Base-by-base conservation (phyloP, 257 asterid species). In the Pogostemon cablin region DNA sequence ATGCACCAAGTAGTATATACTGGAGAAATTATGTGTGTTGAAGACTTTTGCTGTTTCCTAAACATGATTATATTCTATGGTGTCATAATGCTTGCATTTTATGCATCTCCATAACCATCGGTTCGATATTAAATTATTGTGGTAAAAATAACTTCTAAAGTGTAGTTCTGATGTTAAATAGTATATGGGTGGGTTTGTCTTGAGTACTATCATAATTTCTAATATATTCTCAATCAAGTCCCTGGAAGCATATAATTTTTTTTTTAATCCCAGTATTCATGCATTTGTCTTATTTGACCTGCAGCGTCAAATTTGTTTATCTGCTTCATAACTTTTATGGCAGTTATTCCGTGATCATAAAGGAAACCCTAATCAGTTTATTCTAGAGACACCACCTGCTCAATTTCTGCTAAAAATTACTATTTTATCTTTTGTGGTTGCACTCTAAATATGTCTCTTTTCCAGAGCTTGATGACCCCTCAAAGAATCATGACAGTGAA, bases 401-500 rank as follows among this genome's bases (percentile, higher is more conserved):
- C 11, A 59, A 3, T 15, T 60, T 54, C 35, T 49, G n/a, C 4
- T 35, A 3, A 39, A 25, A 25, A 32, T 65, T 37, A 6, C 44
- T 38, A 4, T 66, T 47, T 54, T 9, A 11, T 5, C 11, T 61
- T 12, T 4, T 58, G 20, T 72, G 37, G 12, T 46, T 59, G 34
- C 32, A n/a, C 54, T 67, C 6, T 47, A 11, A 12, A 4, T 6
- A 4, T 11, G 5, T 42, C 56, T 44, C 39, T 42, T 66, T 15
- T 37, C 2, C 84, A 89, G 96, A 93, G 71, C 89, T 93, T 40
- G 98, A 93, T 56, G 97, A 93, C 74, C 77, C 86, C 63, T 77
- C 68, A 9, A 93, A 77, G 80, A 82, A 69, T 55, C 88, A 83
- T 74, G 96, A 89, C 20, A 80, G 25, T 40, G 97, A 93, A 34